Evolutionary conservation across 73 alveolate genomes (phyloP).

Genomic region (Symbiodinium pilosum): DNA sequence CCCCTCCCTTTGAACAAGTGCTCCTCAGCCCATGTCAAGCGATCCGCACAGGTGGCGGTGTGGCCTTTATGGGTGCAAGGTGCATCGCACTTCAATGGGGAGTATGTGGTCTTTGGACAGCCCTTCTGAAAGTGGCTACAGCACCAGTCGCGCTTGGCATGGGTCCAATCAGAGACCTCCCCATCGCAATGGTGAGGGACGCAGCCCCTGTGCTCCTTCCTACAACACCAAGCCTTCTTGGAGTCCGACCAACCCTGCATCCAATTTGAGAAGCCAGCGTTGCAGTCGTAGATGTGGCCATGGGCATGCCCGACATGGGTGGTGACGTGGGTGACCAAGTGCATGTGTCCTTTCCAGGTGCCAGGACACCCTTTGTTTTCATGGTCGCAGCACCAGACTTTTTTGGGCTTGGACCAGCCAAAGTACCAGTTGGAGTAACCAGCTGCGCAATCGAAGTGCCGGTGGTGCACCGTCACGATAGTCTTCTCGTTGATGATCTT

Average conservation of each 20-base stretch:
- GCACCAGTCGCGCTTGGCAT: slow-evolving; percentile 70
- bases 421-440: slow-evolving; percentile 54
- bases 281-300: slow-evolving; percentile 51
- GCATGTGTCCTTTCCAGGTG: slow-evolving; percentile 51
- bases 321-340: not conserved
- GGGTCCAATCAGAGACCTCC: slow-evolving; percentile 2
- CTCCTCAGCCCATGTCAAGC: slow-evolving; percentile 51
- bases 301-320: slow-evolving; percentile 41
- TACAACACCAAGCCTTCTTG: slow-evolving; percentile 69
- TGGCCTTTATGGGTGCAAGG: slow-evolving; percentile 75
- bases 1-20: slow-evolving; percentile 6
- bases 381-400: slow-evolving; percentile 45
- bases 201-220: slow-evolving; percentile 50
- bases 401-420: slow-evolving; percentile 63
- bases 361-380: slow-evolving; percentile 73
- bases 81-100: slow-evolving; percentile 41
- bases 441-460: slow-evolving; percentile 49
- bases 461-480: not conserved
- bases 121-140: slow-evolving; percentile 74
- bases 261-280: slow-evolving; percentile 81
- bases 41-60: slow-evolving; percentile 58
- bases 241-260: slow-evolving; percentile 87
- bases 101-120: slow-evolving; percentile 62
- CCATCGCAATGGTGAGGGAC: slow-evolving; percentile 60
- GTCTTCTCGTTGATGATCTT: slow-evolving; percentile 5